These are phyloP conservation scores for Ogataea saltuana DNA, from an alignment of 805 yeast species.

Conservation along the genomic window DNA sequence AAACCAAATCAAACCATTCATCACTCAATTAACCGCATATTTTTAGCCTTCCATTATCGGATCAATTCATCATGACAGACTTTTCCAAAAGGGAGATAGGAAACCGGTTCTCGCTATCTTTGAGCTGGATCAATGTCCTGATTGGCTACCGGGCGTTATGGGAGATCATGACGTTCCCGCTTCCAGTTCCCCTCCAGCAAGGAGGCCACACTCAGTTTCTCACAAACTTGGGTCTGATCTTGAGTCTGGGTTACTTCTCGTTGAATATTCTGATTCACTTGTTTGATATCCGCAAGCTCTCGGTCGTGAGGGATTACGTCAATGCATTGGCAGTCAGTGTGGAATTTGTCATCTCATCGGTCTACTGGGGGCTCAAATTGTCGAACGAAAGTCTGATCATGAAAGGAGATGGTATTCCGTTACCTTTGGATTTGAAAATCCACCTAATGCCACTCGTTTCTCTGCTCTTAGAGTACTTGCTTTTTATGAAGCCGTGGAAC, in stretches of 20 bases:
- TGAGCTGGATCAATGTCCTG: conserved; percentile 17
- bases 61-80: conserved; percentile 6
- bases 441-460: conserved; percentile 60
- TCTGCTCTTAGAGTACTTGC: conserved; percentile 54
- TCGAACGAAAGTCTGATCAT: conserved; percentile 52
- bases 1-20: too few relatives aligned
- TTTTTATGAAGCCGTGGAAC: conserved; percentile 50
- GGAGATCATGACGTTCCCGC: conserved; percentile 23
- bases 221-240: conserved; percentile 60
- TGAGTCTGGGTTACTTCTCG: conserved; percentile 45
- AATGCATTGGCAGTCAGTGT: conserved; percentile 58
- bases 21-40: too few relatives aligned
- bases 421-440: conserved; percentile 54
- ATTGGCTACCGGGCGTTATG: conserved; percentile 17
- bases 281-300: conserved; percentile 21
- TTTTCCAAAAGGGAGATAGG: conserved; percentile 8
- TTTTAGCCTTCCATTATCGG: too few relatives aligned
- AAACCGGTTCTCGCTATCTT: conserved; percentile 17
- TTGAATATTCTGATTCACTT: conserved; percentile 43
- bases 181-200: conserved; percentile 50
- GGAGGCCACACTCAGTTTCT: conserved; percentile 76
- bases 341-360: conserved; percentile 59
- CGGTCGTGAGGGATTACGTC: conserved; percentile 38
- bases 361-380: conserved; percentile 70
- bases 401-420: conserved; percentile 43